These are phyloP conservation scores for Aureobasidium lini DNA, from an alignment of 2,329 filamentous ascomycete species.

Conservation along the genomic window DNA sequence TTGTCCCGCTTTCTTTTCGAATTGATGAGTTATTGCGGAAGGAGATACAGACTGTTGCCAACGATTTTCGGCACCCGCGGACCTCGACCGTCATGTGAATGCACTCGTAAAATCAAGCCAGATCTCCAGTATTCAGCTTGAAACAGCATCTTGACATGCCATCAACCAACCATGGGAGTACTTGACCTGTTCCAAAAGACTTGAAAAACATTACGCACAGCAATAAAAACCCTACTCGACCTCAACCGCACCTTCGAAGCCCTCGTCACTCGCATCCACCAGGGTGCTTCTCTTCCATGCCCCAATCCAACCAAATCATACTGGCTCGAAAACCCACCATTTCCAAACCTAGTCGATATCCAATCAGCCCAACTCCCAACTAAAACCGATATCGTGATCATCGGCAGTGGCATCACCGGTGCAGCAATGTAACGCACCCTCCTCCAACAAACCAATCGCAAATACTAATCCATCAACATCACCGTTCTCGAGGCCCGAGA, in stretches of 20 bases:
- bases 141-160: no score
- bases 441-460: conserved; percentile 21
- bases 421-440: conserved; percentile 26
- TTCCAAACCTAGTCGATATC: conserved; percentile 16
- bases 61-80: no score
- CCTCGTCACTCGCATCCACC: background rate
- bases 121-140: no score
- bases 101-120: no score
- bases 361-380: conserved; percentile 14
- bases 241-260: background rate
- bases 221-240: background rate
- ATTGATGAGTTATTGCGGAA: no score
- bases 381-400: conserved; percentile 20
- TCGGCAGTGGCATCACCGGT: conserved; percentile 22
- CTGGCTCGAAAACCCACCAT: conserved; percentile 22
- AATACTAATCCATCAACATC: conserved; percentile 23
- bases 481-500: conserved; percentile 34
- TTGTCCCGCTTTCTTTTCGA: no score
- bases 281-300: conserved; percentile 13
- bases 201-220: background rate
- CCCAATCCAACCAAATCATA: conserved; percentile 19
- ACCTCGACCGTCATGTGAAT: no score
- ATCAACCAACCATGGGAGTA: background rate
- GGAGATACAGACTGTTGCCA: no score
- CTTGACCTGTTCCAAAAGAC: background rate